Conservation (phyloP, 1,284 basidiomycete species). For the Phlebopus sp. region DNA sequence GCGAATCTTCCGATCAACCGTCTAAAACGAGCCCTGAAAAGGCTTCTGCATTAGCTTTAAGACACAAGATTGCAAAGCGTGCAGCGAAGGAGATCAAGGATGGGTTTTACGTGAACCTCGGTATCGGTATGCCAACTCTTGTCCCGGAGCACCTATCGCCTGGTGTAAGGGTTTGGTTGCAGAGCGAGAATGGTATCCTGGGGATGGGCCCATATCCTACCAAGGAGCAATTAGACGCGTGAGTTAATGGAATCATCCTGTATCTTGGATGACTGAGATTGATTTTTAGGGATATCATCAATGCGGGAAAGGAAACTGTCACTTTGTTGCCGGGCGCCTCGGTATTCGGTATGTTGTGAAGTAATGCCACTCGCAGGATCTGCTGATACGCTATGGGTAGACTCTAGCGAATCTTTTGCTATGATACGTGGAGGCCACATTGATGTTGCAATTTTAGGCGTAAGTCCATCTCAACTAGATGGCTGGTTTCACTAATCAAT, state of each 20-base stretch:
- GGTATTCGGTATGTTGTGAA: slow-evolving; percentile 66
- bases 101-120: slow-evolving; percentile 80
- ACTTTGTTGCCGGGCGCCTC: slow-evolving; percentile 91
- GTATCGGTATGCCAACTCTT: slow-evolving; percentile 92
- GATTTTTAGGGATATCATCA: slow-evolving; percentile 75
- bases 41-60: slow-evolving; percentile 48
- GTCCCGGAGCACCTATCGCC: slow-evolving; percentile 81
- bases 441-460: slow-evolving; percentile 86
- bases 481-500: slow-evolving; percentile 2
- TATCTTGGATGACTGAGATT: slow-evolving; percentile 2
- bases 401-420: slow-evolving; percentile 89
- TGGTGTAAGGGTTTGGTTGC: slow-evolving; percentile 86
- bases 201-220: slow-evolving; percentile 96
- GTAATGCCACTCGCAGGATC: not conserved
- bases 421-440: slow-evolving; percentile 98
- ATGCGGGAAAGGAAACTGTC: slow-evolving; percentile 95
- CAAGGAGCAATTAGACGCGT: slow-evolving; percentile 85
- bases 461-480: slow-evolving; percentile 32
- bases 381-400: slow-evolving; percentile 23
- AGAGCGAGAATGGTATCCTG: slow-evolving; percentile 93
- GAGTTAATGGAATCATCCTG: slow-evolving; percentile 28
- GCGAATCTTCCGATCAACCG: slow-evolving; percentile 26
- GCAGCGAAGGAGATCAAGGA: slow-evolving; percentile 90
- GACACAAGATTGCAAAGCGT: slow-evolving; percentile 77
- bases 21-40: slow-evolving; percentile 46